Evolutionary conservation across 495 filamentous ascomycete species (phyloP), one percentile per base, ranked within the genome.

Genomic region (Penicillium crystallinum): DNA sequence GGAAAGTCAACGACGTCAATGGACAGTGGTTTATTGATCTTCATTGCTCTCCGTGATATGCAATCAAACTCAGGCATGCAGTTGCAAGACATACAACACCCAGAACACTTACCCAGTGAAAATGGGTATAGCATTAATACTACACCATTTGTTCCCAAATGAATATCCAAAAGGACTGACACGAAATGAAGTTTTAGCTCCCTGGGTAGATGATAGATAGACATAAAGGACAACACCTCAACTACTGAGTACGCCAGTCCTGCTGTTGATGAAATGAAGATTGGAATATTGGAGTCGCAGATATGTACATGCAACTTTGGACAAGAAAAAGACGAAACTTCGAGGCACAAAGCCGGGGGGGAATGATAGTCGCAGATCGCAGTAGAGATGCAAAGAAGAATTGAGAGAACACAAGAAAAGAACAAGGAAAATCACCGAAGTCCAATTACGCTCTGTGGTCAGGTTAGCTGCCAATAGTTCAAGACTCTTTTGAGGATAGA

Each of bases 401-500:
- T 64, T 50, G 44, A 41, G 18, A 36, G 8, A 29, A 46, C 3
- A 27, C 23, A 27, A 3, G 23, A 27, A 39, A 49, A 6, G 2
- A 41, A 46, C n/a, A 37, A 31, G 29, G 4, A 47, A 35, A 41
- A 56, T 80, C 73, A 93, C 74, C 89, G 85, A 56, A 95, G 77
- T 42, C 90, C 90, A 66, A 95, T 95, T 34, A 95, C 90, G 69
- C 89, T 93, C 82, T 85, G 55, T 50, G 18, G 53, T 56, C 23
- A 9, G 23, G 53, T 73, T 67, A 74, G 68, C 43, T 41, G 15
- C 39, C 37, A 17, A 12, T 40, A 8, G 2, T 30, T 35, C 23
- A 18, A 38, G 38, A 19, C n/a, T 29, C 18, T 2, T 8, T 19
- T 11, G n/a, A 25, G 48, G 38, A 31, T 31, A 7, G 27, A 14